These are phyloP conservation scores for Mimosa pudica DNA, from an alignment of 306 rosid genomes.

Conservation along the genomic window DNA sequence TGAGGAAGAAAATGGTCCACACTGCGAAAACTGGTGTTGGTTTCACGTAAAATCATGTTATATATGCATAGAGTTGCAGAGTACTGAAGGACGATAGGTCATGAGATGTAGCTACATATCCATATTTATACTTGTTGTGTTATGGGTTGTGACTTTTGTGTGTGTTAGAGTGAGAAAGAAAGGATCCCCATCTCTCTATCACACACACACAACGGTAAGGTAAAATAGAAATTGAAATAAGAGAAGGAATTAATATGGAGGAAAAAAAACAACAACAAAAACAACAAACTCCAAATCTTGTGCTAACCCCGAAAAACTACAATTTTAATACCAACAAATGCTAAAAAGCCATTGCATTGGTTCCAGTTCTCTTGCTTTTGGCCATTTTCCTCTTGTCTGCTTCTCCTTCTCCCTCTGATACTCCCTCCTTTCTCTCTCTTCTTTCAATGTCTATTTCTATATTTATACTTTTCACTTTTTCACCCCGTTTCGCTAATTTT, in stretches of 20 bases:
- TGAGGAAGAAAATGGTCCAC: constrained; percentile 42
- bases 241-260: not conserved
- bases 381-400: constrained; percentile 80
- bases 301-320: constrained; percentile 51
- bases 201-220: constrained; percentile 46
- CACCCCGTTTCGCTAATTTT: not conserved
- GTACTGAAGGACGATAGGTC: constrained; percentile 3
- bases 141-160: not conserved
- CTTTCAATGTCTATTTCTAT: not conserved
- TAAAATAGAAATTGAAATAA: constrained; percentile 26
- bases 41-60: constrained; percentile 13
- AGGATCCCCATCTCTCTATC: no score
- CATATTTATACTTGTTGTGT: not conserved
- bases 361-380: constrained; percentile 69
- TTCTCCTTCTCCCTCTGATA: constrained; percentile 56
- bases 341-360: constrained; percentile 56
- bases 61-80: constrained; percentile 23
- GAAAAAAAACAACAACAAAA: constrained; percentile 58
- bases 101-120: not conserved
- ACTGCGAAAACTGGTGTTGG: not conserved
- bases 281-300: constrained; percentile 62
- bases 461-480: not conserved
- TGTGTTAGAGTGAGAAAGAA: not conserved
- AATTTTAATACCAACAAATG: constrained; percentile 49
- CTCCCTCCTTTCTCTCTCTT: constrained; percentile 27